Percentiles rank a stretch among this genome's conserved stretches.
phyloP scores from a whole-genome alignment of 257 asterid species.

The Solanum commersonii region DNA sequence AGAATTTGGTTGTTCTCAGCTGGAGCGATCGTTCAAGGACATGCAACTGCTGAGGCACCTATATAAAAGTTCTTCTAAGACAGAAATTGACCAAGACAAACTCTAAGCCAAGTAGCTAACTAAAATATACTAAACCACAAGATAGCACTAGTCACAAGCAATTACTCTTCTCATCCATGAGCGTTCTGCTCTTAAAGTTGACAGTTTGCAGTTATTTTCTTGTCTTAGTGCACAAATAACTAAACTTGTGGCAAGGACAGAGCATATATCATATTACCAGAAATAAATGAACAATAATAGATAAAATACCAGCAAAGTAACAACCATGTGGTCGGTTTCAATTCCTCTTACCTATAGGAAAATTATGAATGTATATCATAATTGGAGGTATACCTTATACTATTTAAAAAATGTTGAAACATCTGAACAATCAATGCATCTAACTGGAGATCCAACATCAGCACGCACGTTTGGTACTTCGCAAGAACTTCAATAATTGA shows the following conservation, averaged over 20 bases:
- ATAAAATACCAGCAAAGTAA: neutral
- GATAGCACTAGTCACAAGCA: neutral
- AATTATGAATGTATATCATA: neutral
- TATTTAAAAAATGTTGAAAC: conserved; percentile 5
- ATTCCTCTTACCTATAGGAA: neutral
- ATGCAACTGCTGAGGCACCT: neutral
- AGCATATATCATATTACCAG: neutral
- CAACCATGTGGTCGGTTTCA: neutral
- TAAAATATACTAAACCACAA: neutral
- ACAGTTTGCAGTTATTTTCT: neutral
- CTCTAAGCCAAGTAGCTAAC: neutral
- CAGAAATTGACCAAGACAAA: neutral
- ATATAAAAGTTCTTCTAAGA: neutral
- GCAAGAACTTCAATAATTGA: neutral
- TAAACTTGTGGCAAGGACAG: neutral
- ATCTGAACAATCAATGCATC: conserved; percentile 2
- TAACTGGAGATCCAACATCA: conserved; percentile 8
- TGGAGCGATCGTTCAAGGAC: neutral
- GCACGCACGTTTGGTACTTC: neutral
- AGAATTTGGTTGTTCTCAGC: neutral
- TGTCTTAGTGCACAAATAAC: neutral
- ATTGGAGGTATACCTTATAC: neutral
- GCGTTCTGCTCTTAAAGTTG: neutral
- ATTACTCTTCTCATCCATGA: neutral
- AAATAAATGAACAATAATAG: neutral